Base-by-base conservation (phyloP, 2,329 filamentous ascomycete genomes). In the Penicillium sp. region DNA sequence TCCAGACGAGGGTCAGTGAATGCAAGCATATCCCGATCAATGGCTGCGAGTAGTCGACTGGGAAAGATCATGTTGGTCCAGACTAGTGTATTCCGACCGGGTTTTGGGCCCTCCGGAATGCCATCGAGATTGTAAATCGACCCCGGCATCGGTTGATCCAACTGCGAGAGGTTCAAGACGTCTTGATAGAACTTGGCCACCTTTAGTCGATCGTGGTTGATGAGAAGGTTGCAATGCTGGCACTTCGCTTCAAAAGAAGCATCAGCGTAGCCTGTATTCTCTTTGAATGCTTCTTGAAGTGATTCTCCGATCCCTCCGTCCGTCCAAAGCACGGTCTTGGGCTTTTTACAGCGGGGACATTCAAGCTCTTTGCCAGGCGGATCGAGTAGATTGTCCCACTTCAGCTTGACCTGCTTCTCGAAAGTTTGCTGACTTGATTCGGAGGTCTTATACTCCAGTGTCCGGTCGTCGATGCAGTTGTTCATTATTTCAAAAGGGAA, bases 131-230 rank as follows among this genome's bases (percentile, higher is more conserved):
- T 76, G 9, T 90, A 75, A 1, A 89, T 67, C 0, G 87, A 88
- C 1, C 88, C 87, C 0, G 85, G 84, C 75, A 92, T 82, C 0
- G 86, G 83, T 1, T 73, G 66, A 9, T 75, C 61, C 2, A 75
- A 56, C 3, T 70, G 52, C 1, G 83, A 60, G 1, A 88, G 73
- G 0, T 65, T 61, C 21, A 75, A 65, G 6, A 80, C 67, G 59
- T 90, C 86, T 13, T 67, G 69, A 42, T 75, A 74, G 61, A 90
- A 88, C 58, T 85, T 87, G 33, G 69, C 75, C 4, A 85, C 78
- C n/a, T 79, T 77, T 1, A 90, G 76, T 4, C 78, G 71, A 38
- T 85, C 79, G 58, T 85, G 83, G 12, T 75, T 78, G 56, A 88
- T 74, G 0, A 57, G 53, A 0, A 70, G 66, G 0, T 62, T 54